A percentile compares a stretch with the other conserved stretches of the same genome.
Conservation (phyloP, 2,329 filamentous ascomycete species). For the Hymenoscyphus infarciens region DNA sequence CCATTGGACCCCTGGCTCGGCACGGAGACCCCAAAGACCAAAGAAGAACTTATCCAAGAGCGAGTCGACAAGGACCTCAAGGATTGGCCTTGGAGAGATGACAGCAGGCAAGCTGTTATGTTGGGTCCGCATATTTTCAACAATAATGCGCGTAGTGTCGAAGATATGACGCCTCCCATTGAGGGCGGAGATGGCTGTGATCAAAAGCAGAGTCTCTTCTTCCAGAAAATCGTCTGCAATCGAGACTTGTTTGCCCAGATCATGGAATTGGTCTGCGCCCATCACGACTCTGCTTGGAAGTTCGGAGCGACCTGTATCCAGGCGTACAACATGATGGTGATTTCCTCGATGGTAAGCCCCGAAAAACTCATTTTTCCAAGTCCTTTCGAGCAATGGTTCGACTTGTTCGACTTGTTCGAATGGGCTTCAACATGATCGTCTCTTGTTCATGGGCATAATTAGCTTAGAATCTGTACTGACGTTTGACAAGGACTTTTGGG, state of each 20-base stretch:
- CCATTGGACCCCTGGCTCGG: constrained; percentile 10
- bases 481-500: not conserved
- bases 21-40: constrained; percentile 8
- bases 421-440: not conserved
- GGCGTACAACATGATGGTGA: not conserved
- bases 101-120: not conserved
- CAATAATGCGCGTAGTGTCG: not conserved
- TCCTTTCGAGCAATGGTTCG: not conserved
- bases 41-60: constrained; percentile 15
- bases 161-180: not conserved
- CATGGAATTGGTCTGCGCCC: constrained; percentile 12
- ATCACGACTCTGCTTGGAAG: constrained; percentile 18
- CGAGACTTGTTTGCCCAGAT: constrained; percentile 13
- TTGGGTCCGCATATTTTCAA: constrained; percentile 3
- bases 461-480: not conserved
- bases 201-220: constrained; percentile 7
- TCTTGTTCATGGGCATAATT: not conserved
- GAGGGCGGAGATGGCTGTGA: not conserved
- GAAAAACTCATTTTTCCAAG: not conserved
- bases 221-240: constrained; percentile 13
- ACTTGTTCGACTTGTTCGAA: too few species aligned
- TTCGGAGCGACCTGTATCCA: constrained; percentile 20
- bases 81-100: constrained; percentile 22
- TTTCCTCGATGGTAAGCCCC: not conserved
- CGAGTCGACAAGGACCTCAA: constrained; percentile 13